Percentiles rank a stretch among this genome's conserved stretches.
Conservation (phyloP, 768 basidiomycete genomes). For the Phaffia tasmanica region DNA sequence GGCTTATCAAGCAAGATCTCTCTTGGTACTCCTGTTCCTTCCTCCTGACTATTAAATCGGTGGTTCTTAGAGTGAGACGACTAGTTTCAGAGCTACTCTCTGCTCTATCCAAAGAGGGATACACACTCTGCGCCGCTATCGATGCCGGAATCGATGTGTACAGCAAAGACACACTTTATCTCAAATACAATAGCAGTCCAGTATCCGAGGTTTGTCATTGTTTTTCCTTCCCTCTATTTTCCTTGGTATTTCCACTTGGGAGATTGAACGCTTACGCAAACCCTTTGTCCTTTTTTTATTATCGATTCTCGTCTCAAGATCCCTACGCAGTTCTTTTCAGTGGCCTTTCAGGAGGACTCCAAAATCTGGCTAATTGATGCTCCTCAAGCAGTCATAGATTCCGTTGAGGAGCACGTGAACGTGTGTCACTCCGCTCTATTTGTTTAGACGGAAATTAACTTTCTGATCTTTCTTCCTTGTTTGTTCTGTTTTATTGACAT, state of each 20-base stretch:
- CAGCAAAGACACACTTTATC: conserved; percentile 18
- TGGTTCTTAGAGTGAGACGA: conserved; percentile 5
- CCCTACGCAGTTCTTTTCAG: neutral
- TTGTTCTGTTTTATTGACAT: neutral
- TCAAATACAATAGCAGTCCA: neutral
- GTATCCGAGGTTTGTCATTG: neutral
- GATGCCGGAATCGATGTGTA: conserved; percentile 15
- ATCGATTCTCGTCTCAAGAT: neutral
- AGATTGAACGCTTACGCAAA: neutral
- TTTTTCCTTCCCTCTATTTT: neutral
- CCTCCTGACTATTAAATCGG: neutral
- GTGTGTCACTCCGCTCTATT: conserved; percentile 7
- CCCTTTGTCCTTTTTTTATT: no score
- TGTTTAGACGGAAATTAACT: neutral
- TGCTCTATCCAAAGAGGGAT: neutral
- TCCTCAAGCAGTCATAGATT: conserved; percentile 21
- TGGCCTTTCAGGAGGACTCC: conserved; percentile 19
- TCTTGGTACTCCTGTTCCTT: no score
- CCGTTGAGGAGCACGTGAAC: conserved; percentile 22
- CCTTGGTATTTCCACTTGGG: conserved; percentile 7
- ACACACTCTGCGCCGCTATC: conserved; percentile 13
- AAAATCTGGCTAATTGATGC: conserved; percentile 25
- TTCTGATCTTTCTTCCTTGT: neutral
- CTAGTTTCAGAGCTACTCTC: conserved; percentile 8
- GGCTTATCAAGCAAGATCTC: neutral